These are phyloP conservation scores for Suillus occidentalis DNA, from an alignment of 768 basidiomycete species.

Conservation along the genomic window DNA sequence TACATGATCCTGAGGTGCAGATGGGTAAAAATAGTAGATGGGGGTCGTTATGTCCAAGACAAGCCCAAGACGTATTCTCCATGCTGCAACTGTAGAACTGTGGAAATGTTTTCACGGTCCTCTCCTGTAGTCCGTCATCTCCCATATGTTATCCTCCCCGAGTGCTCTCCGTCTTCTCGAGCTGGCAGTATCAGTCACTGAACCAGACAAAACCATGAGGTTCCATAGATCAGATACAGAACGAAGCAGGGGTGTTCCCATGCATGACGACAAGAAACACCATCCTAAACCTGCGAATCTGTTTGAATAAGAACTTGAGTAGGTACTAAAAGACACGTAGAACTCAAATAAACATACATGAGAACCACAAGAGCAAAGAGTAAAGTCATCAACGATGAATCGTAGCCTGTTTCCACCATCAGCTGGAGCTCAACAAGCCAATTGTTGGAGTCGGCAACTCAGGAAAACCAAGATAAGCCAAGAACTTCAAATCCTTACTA, in stretches of 20 bases:
- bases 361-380: conserved; percentile 49
- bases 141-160: conserved; percentile 56
- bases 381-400: conserved; percentile 38
- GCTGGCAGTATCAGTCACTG: conserved; percentile 22
- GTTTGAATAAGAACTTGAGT: conserved; percentile 3
- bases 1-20: background rate
- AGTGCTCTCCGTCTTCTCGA: conserved; percentile 38
- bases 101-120: conserved; percentile 18
- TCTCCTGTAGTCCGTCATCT: conserved; percentile 50
- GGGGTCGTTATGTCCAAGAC: background rate
- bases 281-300: conserved; percentile 55
- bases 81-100: background rate
- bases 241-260: conserved; percentile 51
- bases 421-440: background rate
- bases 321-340: background rate
- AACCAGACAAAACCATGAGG: conserved; percentile 41
- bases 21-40: background rate
- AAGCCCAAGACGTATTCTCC: background rate
- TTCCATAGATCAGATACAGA: conserved; percentile 51
- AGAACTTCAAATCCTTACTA: no score
- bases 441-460: background rate
- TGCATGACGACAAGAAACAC: conserved; percentile 69
- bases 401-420: conserved; percentile 24
- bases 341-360: conserved; percentile 35
- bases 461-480: conserved; percentile 23